phyloP scores from a whole-genome alignment of 306 rosid species.

The Inga leiocalycina region DNA sequence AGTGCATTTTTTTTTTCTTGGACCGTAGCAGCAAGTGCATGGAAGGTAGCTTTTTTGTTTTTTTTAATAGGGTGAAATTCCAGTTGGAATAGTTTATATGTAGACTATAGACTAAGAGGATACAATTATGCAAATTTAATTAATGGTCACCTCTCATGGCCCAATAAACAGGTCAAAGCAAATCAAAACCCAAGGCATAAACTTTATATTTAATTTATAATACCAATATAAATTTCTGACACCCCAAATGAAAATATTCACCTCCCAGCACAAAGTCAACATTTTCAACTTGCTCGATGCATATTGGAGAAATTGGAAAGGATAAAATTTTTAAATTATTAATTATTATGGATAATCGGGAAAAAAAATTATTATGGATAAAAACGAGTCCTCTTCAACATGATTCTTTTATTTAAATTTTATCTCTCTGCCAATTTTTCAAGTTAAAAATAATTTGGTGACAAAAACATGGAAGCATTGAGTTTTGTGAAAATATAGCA shows the following conservation, averaged over 20 bases:
- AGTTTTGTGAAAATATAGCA: not conserved
- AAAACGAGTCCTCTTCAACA: not conserved
- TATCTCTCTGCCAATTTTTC: not conserved
- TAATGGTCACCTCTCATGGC: not conserved
- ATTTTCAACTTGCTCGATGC: not conserved
- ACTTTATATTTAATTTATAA: not conserved
- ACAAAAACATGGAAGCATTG: not conserved
- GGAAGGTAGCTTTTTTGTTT: slow-evolving; percentile 22
- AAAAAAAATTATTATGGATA: not conserved
- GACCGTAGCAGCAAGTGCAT: slow-evolving; percentile 1
- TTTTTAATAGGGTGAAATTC: slow-evolving; percentile 33
- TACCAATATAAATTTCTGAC: not conserved
- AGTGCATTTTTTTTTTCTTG: not conserved
- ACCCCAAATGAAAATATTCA: not conserved
- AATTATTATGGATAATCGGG: not conserved
- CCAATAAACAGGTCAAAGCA: slow-evolving; percentile 24
- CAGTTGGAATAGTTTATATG: not conserved
- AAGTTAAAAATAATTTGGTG: not conserved
- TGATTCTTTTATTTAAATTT: not conserved
- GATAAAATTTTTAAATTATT: not conserved
- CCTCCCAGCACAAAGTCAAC: not conserved
- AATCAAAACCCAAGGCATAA: slow-evolving; percentile 42
- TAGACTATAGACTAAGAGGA: not conserved
- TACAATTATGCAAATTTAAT: not conserved
- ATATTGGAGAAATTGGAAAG: not conserved